phyloP scores from a whole-genome alignment of 2,329 filamentous ascomycete genomes.

The Botrytis fragariae region DNA sequence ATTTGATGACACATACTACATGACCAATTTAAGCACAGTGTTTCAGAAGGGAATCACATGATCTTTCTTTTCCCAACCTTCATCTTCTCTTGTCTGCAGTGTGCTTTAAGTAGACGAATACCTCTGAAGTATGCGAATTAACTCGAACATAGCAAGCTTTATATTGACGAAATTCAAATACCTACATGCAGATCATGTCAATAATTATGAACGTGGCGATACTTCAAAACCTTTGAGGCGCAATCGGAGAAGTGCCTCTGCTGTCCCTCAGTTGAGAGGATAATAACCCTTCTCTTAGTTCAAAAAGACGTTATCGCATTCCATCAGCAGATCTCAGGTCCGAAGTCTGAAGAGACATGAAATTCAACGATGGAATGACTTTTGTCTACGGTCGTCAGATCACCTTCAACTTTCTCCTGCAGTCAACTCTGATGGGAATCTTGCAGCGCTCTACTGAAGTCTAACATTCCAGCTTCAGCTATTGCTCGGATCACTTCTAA shows the following conservation, averaged over 20 bases:
- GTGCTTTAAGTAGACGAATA: too few relatives aligned
- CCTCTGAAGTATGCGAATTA: too few relatives aligned
- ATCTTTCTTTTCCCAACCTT: neutral
- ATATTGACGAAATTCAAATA: too few relatives aligned
- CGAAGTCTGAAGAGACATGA: rapidly evolving
- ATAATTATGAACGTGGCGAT: too few relatives aligned
- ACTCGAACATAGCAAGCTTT: neutral
- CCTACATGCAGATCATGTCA: neutral
- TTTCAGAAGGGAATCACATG: neutral
- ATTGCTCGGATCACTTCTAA: neutral
- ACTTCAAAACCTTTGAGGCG: too few relatives aligned
- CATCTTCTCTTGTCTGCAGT: neutral
- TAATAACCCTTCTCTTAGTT: neutral
- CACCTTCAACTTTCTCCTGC: neutral
- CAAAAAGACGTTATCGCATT: neutral
- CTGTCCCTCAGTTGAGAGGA: neutral
- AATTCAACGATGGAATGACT: too few relatives aligned
- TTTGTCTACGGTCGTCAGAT: neutral
- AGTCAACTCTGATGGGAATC: too few relatives aligned
- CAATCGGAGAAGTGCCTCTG: neutral
- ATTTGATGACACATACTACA: neutral
- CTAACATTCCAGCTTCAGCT: neutral
- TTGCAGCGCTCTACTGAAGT: neutral
- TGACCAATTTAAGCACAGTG: neutral
- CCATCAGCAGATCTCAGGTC: rapidly evolving